A percentile compares a stretch with the other conserved stretches of the same genome.
Evolutionary conservation across 768 basidiomycete species (phyloP).

Genomic region (Agaricus sinodeliciosus): DNA sequence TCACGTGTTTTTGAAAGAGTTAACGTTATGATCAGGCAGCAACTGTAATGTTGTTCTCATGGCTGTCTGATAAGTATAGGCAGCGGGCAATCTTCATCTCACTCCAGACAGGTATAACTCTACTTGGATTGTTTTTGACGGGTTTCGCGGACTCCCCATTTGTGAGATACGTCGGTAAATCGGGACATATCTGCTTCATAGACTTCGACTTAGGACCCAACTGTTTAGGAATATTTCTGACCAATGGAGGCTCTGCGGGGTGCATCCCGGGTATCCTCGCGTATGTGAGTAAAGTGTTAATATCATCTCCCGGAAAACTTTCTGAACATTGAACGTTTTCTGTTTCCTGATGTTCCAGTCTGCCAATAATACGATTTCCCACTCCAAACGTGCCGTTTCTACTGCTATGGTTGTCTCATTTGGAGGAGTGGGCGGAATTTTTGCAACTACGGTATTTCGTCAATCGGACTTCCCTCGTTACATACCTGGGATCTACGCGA

Average conservation of each 20-base stretch:
- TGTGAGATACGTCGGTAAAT: slow-evolving; percentile 37
- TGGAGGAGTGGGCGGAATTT: slow-evolving; percentile 40
- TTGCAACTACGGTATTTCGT: slow-evolving; percentile 41
- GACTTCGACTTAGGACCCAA: slow-evolving; percentile 6
- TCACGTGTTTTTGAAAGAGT: background rate
- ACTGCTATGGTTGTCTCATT: slow-evolving; percentile 42
- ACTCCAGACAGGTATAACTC: slow-evolving; percentile 31
- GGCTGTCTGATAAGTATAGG: slow-evolving; percentile 38
- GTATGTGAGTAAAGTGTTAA: slow-evolving; percentile 30
- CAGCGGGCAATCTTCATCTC: slow-evolving; percentile 38
- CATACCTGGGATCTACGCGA: slow-evolving; percentile 40
- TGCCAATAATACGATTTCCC: slow-evolving; percentile 43
- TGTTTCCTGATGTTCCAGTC: slow-evolving; percentile 23
- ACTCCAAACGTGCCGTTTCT: slow-evolving; percentile 42
- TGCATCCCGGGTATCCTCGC: slow-evolving; percentile 42
- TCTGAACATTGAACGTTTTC: background rate
- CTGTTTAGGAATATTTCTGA: slow-evolving; percentile 36
- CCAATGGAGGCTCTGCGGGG: slow-evolving; percentile 37
- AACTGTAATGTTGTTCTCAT: slow-evolving; percentile 36
- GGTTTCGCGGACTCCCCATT: slow-evolving; percentile 28
- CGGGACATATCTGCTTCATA: background rate
- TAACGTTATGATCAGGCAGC: slow-evolving; percentile 22
- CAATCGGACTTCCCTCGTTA: slow-evolving; percentile 39
- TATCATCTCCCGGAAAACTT: background rate
- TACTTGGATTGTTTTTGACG: slow-evolving; percentile 35